A percentile compares a stretch with the other conserved stretches of the same genome.
Evolutionary conservation across 176 grass and related monocot genomes (phyloP).

Genomic region (Coix lacrymajobi): DNA sequence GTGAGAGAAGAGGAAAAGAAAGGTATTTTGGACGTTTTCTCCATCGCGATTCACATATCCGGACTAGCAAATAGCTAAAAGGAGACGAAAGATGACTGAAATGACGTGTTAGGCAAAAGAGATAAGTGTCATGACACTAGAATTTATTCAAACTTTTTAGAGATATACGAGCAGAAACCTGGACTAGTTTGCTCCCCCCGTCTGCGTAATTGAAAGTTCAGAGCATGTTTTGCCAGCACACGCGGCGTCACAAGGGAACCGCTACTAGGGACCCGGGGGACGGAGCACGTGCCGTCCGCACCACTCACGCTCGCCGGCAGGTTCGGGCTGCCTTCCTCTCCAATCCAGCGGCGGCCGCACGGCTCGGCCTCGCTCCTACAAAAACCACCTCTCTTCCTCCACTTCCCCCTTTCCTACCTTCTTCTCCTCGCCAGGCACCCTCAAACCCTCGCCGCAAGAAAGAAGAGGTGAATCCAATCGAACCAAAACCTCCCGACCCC

Average conservation of each 20-base stretch:
- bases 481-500: constrained; percentile 10
- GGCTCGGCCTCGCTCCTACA: not conserved
- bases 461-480: constrained; percentile 21
- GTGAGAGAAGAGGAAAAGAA: too few relatives aligned
- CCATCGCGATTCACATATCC: too few relatives aligned
- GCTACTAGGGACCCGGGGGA: not conserved
- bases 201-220: too few relatives aligned
- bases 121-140: too few relatives aligned
- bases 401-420: not conserved
- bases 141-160: too few relatives aligned
- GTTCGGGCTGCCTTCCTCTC: constrained; percentile 29
- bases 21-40: too few relatives aligned
- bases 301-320: not conserved
- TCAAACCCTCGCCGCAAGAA: constrained; percentile 35
- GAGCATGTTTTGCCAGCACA: not conserved
- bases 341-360: constrained; percentile 33
- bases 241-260: not conserved
- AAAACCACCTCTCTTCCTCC: not conserved
- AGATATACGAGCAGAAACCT: too few relatives aligned
- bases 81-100: too few relatives aligned
- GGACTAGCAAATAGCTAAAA: too few relatives aligned
- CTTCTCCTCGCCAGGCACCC: not conserved
- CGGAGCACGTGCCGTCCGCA: not conserved
- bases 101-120: too few relatives aligned
- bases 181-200: too few relatives aligned